These are phyloP conservation scores for Secale cereale DNA, from an alignment of 176 grass and related monocot species.

Conservation along the genomic window DNA sequence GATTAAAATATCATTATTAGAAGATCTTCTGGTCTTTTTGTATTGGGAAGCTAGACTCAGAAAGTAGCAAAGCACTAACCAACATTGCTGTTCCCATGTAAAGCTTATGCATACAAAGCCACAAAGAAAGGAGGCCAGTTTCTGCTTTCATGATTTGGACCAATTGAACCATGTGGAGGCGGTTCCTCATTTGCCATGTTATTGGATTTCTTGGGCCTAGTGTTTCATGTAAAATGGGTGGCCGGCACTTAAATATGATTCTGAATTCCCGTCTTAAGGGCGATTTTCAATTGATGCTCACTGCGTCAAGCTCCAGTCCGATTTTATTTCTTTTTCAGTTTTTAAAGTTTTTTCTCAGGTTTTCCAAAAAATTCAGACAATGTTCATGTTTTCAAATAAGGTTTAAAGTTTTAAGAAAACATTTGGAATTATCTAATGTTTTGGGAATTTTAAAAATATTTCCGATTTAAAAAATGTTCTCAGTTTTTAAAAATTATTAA, in stretches of 20 bases:
- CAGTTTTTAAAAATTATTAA: no score
- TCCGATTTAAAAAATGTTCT: no score
- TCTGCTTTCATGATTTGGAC: background rate
- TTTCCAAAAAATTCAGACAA: no score
- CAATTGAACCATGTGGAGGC: background rate
- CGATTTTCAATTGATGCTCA: background rate
- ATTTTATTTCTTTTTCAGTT: no score
- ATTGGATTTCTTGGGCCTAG: background rate
- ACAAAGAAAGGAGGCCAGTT: background rate
- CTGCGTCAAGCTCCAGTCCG: background rate
- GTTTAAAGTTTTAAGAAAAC: no score
- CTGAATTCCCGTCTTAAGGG: background rate
- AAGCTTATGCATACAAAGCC: background rate
- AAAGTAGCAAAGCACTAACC: background rate
- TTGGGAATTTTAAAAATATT: no score
- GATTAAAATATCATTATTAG: background rate
- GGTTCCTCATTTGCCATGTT: background rate
- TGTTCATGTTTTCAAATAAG: no score
- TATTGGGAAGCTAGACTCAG: background rate
- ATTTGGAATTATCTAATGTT: no score
- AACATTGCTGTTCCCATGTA: background rate
- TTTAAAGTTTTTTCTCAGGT: no score
- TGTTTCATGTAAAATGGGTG: background rate
- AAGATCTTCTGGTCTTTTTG: background rate
- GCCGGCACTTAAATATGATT: background rate